phyloP scores from a whole-genome alignment of 169 alveolate species.

The Besnoitia besnoiti region DNA sequence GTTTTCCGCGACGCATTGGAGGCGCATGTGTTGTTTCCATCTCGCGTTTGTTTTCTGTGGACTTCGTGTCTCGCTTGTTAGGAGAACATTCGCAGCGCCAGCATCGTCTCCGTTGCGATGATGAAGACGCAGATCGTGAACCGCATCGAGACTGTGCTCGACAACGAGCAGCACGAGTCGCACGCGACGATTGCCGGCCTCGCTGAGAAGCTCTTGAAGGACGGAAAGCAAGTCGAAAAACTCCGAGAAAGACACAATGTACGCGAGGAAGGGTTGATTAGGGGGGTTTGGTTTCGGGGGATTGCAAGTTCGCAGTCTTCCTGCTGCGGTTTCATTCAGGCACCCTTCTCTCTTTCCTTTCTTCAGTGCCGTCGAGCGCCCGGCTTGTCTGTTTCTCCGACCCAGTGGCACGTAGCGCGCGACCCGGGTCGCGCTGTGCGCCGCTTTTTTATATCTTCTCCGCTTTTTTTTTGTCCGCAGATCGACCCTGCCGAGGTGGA shows the following conservation, averaged over 20 bases:
- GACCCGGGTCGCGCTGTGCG: too few species aligned
- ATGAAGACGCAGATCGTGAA: constrained; percentile 67
- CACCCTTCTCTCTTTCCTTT: background rate
- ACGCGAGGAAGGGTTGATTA: background rate
- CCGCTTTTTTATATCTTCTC: too few species aligned
- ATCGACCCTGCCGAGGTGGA: constrained; percentile 73
- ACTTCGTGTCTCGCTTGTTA: constrained; percentile 39
- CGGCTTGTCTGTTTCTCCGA: background rate
- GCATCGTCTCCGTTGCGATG: constrained; percentile 72
- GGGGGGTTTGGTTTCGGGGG: too few species aligned
- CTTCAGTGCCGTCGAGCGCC: background rate
- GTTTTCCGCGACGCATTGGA: too few species aligned
- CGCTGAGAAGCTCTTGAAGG: constrained; percentile 72
- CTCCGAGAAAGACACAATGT: constrained; percentile 68
- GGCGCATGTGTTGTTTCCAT: background rate
- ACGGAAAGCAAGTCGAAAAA: constrained; percentile 54
- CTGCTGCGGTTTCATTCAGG: too few species aligned
- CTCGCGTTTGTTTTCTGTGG: background rate
- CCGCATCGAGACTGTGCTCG: constrained; percentile 70
- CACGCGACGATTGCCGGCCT: constrained; percentile 70
- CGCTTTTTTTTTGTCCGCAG: constrained; percentile 15
- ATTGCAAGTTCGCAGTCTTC: too few species aligned
- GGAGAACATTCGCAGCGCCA: constrained; percentile 66
- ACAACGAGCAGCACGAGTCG: constrained; percentile 73
- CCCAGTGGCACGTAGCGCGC: too few species aligned